Base-by-base conservation (phyloP, 1,284 basidiomycete genomes). In the Heterobasidion irregulare region DNA sequence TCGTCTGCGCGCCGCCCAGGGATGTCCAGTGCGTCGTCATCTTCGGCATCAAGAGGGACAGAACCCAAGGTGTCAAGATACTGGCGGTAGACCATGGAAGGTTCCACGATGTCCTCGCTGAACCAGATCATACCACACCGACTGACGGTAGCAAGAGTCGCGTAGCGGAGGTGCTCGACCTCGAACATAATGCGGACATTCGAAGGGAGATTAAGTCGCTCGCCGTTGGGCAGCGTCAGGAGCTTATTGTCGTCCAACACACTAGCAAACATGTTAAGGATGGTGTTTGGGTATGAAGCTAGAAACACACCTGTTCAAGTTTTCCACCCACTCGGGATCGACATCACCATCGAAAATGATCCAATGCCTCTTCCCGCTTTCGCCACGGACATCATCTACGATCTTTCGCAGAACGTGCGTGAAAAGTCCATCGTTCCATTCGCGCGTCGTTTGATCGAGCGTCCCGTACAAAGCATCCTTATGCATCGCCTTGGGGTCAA, bases 41-140 rank as follows among this genome's bases (percentile, higher is more conserved):
- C 95, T 57, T 94, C 92, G 6, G 90, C 86, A 63, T 93, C 93
- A 62, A 99, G 73, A n/a, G 93, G 83, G 4, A 87, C 76, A 6
- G 83, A 77, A 0, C 86, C 79, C 36, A 98, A 77, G 0, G 86
- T 86, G 51, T 84, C 80, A 49, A 99, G 82, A 66, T 98, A 96
- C 68, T 98, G 84, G 50, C 81, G 82, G 71, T 91, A 98, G 35
- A 98, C 83, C 97, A 99, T 98, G 4, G 79, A 74, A 2, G 94
- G 86, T 59, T 92, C 85, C 35, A 99, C 86, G 50, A 96, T 87
- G 60, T 98, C 94, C 58, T 98, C 94, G 67, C 94, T 98, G 75
- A 99, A 99, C 97, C 97, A 99, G 65, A 99, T 96, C 97, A 99
- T 99, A 70, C 97, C 97, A 69, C 97, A 99, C 56, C 97, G 95